Evolutionary conservation across 345 rosid genomes (phyloP), one percentile per base, ranked within the genome.

Genomic region (Lepidium sativum): DNA sequence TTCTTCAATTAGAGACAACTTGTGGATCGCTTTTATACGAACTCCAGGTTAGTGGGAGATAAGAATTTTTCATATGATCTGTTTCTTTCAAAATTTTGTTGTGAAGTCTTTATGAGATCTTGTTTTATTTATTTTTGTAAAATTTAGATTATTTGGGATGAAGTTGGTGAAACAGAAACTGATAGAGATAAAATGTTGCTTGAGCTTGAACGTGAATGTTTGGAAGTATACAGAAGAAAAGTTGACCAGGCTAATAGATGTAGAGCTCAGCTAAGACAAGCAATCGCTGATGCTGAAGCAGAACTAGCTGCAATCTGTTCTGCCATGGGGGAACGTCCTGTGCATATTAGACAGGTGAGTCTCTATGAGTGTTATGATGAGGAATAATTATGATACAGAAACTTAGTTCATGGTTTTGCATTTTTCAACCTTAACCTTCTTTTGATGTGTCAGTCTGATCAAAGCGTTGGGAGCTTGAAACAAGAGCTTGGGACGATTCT

Each of bases 141-240:
- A 41, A 27, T 27, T 69, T 60, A 94, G 99, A 83, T 88, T 35
- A 94, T 90, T 34, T 94, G 99, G 99, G 86, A 87, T 79, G 99
- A 95, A 80, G 91, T 95, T 51, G 99, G 99, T 42, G 99, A 94
- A 80, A 62, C 84, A 1, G 88, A 88, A 62, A 39, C 78, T 18
- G 96, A 91, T n/a, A 81, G 91, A 74, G 99, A 94, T 54, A 77
- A 82, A 71, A 88, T 88, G 96, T 68, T 94, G 59, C 85, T 86
- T 27, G 97, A 94, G 76, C 92, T 94, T 39, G 97, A 94, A 65
- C 91, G 79, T 69, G 97, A 94, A 70, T 94, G 99, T 72, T 82
- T 91, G 33, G 87, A 94, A 78, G 99, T 91, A 2, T 94, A 94
- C 70, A 83, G 95, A 78, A 78, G 96, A 70, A 95, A 86, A 80